Evolutionary conservation across 2,329 filamentous ascomycete genomes (phyloP), one percentile per base, ranked within the genome.

Genomic region (Mollisiaceae sp.): DNA sequence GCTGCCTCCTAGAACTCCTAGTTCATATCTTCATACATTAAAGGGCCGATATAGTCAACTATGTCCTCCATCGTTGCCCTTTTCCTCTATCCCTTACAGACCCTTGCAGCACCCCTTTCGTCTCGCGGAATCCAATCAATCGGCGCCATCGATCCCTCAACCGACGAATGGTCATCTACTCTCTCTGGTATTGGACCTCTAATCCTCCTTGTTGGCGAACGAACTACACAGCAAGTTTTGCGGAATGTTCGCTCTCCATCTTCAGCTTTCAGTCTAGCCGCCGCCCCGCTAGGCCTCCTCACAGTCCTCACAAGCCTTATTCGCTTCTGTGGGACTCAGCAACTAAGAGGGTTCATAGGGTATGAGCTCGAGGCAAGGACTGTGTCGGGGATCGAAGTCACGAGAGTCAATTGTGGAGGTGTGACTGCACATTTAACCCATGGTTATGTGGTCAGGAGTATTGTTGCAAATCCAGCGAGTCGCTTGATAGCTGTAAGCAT

Each of bases 351-450:
- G 14, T 65, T 61, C 35, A 65, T 65, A 38, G 63, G 63, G 11
- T 65, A 65, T 65, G 63, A 65, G 15, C 36, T 65, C 11, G 63
- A 65, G 22, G 63, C 63, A 14, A 62, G 63, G 22, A 65, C 59
- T 20, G 63, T 62, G 20, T 38, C 55, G 4, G 63, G 63, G 2
- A 57, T 65, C 12, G 63, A 65, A 22, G 63, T 59, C 8, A 62
- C 59, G 12, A 50, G 63, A 35, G 63, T 65, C 11, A 65, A 65
- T 59, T 65, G 63, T 59, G 63, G 52, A 22, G 59, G 63, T 24
- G 63, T 65, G 9, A 61, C 52, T 58, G 63, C 63, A 14, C 50
- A 62, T 52, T 59, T 65, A 27, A 62, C 38, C 8, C 55, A 62
- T 54, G 63, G 63, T 9, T 65, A 62, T 52, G 59, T 65, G 36